A percentile compares a stretch with the other conserved stretches of the same genome.
Conservation (phyloP, 2,329 filamentous ascomycete species). For the Scedosporium boydii region DNA sequence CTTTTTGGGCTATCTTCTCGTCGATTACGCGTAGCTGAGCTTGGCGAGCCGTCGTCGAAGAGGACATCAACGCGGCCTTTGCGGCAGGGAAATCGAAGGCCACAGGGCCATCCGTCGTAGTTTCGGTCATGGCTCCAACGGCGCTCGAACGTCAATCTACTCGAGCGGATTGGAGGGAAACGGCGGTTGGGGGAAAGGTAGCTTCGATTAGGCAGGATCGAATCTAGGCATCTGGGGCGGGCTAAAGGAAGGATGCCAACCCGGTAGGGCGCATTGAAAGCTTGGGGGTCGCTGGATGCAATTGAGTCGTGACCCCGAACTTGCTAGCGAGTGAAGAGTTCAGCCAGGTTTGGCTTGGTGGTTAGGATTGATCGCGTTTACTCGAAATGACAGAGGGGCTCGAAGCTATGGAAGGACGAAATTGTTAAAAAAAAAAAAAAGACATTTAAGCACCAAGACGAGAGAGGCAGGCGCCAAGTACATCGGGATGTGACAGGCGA, state of each 20-base stretch:
- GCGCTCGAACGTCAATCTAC: not conserved
- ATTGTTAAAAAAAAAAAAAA: no score
- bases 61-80: slow-evolving; percentile 46
- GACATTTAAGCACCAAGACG: no score
- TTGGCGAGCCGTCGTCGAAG: slow-evolving; percentile 50
- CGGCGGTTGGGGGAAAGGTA: not conserved
- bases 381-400: no score
- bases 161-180: not conserved
- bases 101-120: slow-evolving; percentile 17
- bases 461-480: no score
- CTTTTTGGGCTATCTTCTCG: slow-evolving; percentile 44
- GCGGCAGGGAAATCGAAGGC: slow-evolving; percentile 40
- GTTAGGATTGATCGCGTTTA: no score
- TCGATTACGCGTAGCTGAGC: slow-evolving; percentile 45
- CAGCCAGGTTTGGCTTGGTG: no score
- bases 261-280: not conserved
- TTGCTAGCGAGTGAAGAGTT: no score
- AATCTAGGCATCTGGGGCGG: not conserved
- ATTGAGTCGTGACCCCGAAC: not conserved
- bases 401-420: no score
- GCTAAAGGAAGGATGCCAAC: not conserved
- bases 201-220: not conserved
- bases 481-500: no score
- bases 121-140: slow-evolving; percentile 9
- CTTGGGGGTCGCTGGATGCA: not conserved